Evolutionary conservation across 208 protist genomes (phyloP).

Genomic region (Leishmania tarentolae): DNA sequence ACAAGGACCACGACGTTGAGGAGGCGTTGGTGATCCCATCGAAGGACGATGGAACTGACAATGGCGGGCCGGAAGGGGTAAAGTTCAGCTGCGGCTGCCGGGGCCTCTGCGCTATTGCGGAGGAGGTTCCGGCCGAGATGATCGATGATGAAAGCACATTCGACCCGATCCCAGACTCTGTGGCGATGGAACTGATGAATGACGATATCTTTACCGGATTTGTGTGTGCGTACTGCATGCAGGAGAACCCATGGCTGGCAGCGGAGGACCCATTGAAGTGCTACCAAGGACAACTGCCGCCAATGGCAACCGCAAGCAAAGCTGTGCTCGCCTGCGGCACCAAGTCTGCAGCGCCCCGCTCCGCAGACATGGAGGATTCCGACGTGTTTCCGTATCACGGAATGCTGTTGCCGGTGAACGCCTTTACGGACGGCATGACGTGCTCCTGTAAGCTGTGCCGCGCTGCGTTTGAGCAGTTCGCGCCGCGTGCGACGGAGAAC

Average conservation of each 20-base stretch:
- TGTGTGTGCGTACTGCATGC: slow-evolving; percentile 80
- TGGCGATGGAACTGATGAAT: slow-evolving; percentile 70
- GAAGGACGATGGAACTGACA: slow-evolving; percentile 51
- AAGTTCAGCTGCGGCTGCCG: slow-evolving; percentile 84
- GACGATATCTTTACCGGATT: slow-evolving; percentile 82
- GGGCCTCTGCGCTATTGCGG: slow-evolving; percentile 61
- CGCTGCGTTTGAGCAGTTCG: slow-evolving; percentile 62
- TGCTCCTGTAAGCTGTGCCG: slow-evolving; percentile 70
- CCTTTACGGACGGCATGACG: slow-evolving; percentile 66
- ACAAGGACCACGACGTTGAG: slow-evolving; percentile 73
- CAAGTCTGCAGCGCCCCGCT: background rate
- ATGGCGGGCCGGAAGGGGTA: slow-evolving; percentile 38
- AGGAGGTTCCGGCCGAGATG: slow-evolving; percentile 43
- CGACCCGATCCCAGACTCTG: slow-evolving; percentile 35
- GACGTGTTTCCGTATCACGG: slow-evolving; percentile 70
- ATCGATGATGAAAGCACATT: slow-evolving; percentile 46
- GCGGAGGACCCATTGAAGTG: slow-evolving; percentile 56
- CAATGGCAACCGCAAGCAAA: slow-evolving; percentile 22
- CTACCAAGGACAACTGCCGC: slow-evolving; percentile 63
- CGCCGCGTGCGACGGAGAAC: slow-evolving; percentile 54
- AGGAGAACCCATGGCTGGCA: slow-evolving; percentile 81
- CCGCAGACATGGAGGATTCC: background rate
- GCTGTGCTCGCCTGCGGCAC: slow-evolving; percentile 52
- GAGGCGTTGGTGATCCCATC: slow-evolving; percentile 35
- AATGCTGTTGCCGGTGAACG: slow-evolving; percentile 68